A percentile compares a stretch with the other conserved stretches of the same genome.
phyloP scores from a whole-genome alignment of 768 basidiomycete genomes.

The Termitomyces heimii region DNA sequence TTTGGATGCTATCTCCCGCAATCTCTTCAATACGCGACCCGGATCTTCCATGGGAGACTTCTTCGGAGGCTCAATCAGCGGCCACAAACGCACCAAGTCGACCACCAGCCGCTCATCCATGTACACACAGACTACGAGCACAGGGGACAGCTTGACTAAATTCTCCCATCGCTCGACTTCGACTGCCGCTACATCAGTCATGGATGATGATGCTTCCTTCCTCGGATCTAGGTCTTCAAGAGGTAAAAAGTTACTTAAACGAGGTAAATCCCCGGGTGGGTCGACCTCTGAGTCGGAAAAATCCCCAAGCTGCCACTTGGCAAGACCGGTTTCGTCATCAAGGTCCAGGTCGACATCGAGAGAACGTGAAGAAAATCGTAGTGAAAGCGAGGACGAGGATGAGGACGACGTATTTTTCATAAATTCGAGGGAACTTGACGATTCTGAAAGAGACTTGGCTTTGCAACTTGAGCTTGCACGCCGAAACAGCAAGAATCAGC shows the following conservation, averaged over 20 bases:
- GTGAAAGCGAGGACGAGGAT: constrained; percentile 29
- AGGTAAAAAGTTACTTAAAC: constrained; percentile 38
- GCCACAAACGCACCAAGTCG: constrained; percentile 66
- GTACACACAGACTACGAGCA: constrained; percentile 65
- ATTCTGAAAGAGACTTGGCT: constrained; percentile 72
- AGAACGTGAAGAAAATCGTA: constrained; percentile 33
- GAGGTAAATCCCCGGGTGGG: constrained; percentile 37
- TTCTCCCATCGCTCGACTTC: constrained; percentile 72
- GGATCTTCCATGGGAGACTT: constrained; percentile 69
- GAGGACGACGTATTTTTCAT: constrained; percentile 35
- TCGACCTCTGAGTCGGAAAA: constrained; percentile 41
- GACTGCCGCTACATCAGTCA: constrained; percentile 55
- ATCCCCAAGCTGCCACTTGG: constrained; percentile 30
- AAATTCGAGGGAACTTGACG: constrained; percentile 39
- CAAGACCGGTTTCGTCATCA: constrained; percentile 23
- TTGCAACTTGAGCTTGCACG: constrained; percentile 78
- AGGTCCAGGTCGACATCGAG: constrained; percentile 38
- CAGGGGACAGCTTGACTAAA: constrained; percentile 59
- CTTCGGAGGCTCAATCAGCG: constrained; percentile 67
- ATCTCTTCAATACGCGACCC: constrained; percentile 71
- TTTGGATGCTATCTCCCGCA: constrained; percentile 85
- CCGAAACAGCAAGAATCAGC: constrained; percentile 77
- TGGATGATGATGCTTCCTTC: constrained; percentile 56
- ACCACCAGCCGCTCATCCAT: constrained; percentile 67
- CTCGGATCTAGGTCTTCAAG: constrained; percentile 39